Conservation (phyloP, 2,329 filamentous ascomycete genomes). For the Fusarium begoniae region DNA sequence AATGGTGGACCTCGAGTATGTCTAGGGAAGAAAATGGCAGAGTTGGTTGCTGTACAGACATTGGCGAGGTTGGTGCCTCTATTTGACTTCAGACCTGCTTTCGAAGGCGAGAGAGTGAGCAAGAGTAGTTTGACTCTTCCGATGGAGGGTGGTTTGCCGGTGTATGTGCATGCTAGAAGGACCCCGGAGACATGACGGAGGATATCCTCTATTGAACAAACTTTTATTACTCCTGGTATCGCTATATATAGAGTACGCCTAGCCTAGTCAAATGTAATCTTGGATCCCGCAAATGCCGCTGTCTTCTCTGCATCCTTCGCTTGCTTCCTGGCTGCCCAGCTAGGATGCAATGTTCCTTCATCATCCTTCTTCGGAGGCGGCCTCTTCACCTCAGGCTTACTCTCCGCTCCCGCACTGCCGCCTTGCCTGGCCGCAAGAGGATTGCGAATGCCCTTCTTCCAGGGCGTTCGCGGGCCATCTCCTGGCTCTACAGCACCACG, state of each 20-base stretch:
- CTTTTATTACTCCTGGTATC: conserved; percentile 37
- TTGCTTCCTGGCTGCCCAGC: conserved; percentile 71
- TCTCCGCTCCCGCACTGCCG: neutral
- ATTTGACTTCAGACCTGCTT: conserved; percentile 61
- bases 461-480: conserved; percentile 54
- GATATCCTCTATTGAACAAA: neutral
- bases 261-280: conserved; percentile 67
- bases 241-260: conserved; percentile 24
- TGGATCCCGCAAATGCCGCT: conserved; percentile 63
- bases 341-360: conserved; percentile 67
- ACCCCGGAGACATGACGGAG: neutral
- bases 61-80: conserved; percentile 58
- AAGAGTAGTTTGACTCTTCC: conserved; percentile 71
- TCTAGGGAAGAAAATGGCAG: conserved; percentile 72
- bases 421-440: conserved; percentile 40
- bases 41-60: conserved; percentile 65
- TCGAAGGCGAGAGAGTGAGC: conserved; percentile 60
- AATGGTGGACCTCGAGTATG: conserved; percentile 70
- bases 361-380: conserved; percentile 54
- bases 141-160: conserved; percentile 68
- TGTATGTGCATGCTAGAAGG: conserved; percentile 24
- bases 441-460: conserved; percentile 62
- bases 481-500: conserved; percentile 62
- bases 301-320: conserved; percentile 65
- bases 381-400: conserved; percentile 21